Percentiles rank a stretch among this genome's conserved stretches.
phyloP scores from a whole-genome alignment of 495 filamentous ascomycete species.

The Aspergillus cristatus region DNA sequence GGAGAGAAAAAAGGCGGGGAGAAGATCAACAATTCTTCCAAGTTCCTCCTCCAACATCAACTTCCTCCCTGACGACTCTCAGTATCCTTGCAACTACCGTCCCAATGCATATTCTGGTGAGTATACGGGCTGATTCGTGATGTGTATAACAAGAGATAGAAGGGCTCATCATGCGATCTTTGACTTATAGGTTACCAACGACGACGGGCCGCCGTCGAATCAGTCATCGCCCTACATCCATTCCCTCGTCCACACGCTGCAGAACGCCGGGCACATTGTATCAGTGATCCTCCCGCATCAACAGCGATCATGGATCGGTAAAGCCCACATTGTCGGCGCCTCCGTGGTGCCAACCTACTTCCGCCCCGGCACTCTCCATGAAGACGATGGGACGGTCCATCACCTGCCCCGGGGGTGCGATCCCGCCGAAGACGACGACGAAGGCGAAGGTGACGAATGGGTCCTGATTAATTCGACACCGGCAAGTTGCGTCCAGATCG shows the following conservation, averaged over 20 bases:
- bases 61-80: slow-evolving; percentile 10
- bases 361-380: slow-evolving; percentile 52
- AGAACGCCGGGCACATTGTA: slow-evolving; percentile 68
- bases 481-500: slow-evolving; percentile 83
- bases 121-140: slow-evolving; percentile 1
- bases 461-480: slow-evolving; percentile 83
- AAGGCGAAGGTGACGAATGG: slow-evolving; percentile 72
- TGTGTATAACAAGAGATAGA: no score
- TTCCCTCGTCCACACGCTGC: slow-evolving; percentile 69
- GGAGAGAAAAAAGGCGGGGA: no score
- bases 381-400: slow-evolving; percentile 60
- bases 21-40: no score
- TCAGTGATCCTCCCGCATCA: slow-evolving; percentile 84
- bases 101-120: slow-evolving; percentile 39
- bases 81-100: slow-evolving; percentile 7
- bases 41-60: no score
- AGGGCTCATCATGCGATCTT: no score
- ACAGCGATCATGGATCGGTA: slow-evolving; percentile 96
- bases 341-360: slow-evolving; percentile 85
- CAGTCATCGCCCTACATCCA: slow-evolving; percentile 91
- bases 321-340: slow-evolving; percentile 86
- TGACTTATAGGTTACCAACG: slow-evolving; percentile 65
- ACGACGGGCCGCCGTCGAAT: slow-evolving; percentile 89
- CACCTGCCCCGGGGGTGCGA: slow-evolving; percentile 42
- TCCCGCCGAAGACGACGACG: slow-evolving; percentile 48